Evolutionary conservation across 2,329 filamentous ascomycete genomes (phyloP).

Genomic region (Xylaria sp.): DNA sequence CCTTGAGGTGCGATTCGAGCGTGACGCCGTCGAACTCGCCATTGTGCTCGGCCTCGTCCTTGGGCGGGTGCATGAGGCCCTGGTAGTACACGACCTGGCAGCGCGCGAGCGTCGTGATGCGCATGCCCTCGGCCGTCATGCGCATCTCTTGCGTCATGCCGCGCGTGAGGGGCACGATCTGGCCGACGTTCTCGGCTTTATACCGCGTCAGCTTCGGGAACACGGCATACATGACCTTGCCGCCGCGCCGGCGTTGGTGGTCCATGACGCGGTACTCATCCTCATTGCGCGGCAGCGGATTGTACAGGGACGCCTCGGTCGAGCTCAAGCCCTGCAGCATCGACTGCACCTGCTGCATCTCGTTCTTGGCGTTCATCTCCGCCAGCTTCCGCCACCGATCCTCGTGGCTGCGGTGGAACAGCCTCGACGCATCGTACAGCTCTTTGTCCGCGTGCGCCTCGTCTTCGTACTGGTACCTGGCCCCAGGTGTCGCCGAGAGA

Average conservation of each 20-base stretch:
- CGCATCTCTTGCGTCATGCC: not conserved
- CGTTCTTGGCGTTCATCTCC: not conserved
- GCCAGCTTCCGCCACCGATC: conserved; percentile 13
- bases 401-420: conserved; percentile 18
- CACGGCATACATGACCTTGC: conserved; percentile 31
- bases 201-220: conserved; percentile 32
- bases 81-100: conserved; percentile 32
- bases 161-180: not conserved
- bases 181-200: conserved; percentile 21
- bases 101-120: conserved; percentile 21
- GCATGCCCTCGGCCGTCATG: conserved; percentile 24
- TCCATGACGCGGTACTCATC: conserved; percentile 11
- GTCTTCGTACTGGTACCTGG: conserved; percentile 27
- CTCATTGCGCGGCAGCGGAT: conserved; percentile 10
- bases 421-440: conserved; percentile 24
- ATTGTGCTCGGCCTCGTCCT: not conserved
- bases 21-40: conserved; percentile 13
- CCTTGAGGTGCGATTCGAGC: conserved; percentile 20
- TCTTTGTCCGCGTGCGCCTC: conserved; percentile 25
- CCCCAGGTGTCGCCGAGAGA: conserved; percentile 29
- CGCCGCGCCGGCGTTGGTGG: conserved; percentile 29
- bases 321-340: not conserved
- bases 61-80: conserved; percentile 27
- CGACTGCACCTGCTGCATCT: not conserved
- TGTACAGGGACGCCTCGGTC: not conserved